Percentiles rank a stretch among this genome's conserved stretches.
phyloP scores from a whole-genome alignment of 2,329 filamentous ascomycete genomes.

The Scytalidium lignicola region DNA sequence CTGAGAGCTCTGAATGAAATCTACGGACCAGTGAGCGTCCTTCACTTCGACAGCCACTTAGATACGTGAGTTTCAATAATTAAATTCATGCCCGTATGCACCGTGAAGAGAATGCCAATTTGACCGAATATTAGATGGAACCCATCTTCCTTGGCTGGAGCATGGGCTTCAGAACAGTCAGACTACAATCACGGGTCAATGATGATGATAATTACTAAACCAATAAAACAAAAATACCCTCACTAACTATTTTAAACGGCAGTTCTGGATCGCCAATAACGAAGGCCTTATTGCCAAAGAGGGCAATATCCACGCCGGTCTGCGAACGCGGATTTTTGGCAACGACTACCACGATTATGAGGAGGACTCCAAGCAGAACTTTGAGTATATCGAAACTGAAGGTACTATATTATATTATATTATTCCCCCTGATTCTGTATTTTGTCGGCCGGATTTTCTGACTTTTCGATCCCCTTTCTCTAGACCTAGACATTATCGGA shows the following conservation, averaged over 20 bases:
- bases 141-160: too few species aligned
- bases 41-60: slow-evolving; percentile 2
- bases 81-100: too few species aligned
- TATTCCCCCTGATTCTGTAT: too few species aligned
- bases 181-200: slow-evolving; percentile 82
- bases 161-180: slow-evolving; percentile 54
- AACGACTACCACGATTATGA: slow-evolving; percentile 59
- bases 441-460: too few species aligned
- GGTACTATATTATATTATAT: too few species aligned
- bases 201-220: too few species aligned
- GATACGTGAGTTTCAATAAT: too few species aligned
- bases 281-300: slow-evolving; percentile 71
- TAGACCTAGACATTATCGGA: not conserved
- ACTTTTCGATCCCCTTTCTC: too few species aligned
- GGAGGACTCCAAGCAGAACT: not conserved
- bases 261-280: slow-evolving; percentile 77
- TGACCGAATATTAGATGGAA: too few species aligned
- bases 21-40: not conserved
- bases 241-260: too few species aligned
- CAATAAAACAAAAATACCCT: too few species aligned
- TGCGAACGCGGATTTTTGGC: slow-evolving; percentile 69
- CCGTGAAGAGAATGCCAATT: too few species aligned
- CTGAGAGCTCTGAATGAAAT: slow-evolving; percentile 37
- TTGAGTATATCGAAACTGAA: not conserved
- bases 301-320: slow-evolving; percentile 71